Base-by-base conservation (phyloP, 2,329 filamentous ascomycete species). In the Stagonosporopsis cucurbitacearum region DNA sequence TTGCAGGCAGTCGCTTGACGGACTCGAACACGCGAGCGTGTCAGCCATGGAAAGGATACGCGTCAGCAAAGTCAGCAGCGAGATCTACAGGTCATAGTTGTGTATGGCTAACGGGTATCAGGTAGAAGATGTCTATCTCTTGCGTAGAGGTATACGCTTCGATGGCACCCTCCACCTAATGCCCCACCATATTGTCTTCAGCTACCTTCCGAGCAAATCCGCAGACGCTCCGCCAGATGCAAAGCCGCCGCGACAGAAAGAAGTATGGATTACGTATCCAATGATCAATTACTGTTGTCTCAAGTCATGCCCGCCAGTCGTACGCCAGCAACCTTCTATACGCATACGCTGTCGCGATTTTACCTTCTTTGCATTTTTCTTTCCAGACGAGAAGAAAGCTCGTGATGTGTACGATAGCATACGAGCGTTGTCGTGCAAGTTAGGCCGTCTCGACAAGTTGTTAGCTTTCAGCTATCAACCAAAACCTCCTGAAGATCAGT, bases 241-340 rank as follows among this genome's bases (percentile, higher is more conserved):
- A 41, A 75, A 80, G 45, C 77, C 77, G 20, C 69, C 70, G 11
- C 80, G 79, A 62, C 80, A 84, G 20, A 83, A 87, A 72, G 91
- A 96, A 76, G 86, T 90, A 71, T 99, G 94, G 91, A 91, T 98
- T 51, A 93, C 95, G 15, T 99, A 93, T 76, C 93, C 94, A 22
- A 93, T 98, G 77, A 91, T 99, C 68, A 86, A 86, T 36, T 86
- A 88, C 69, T 96, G 93, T 77, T 86, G 84, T 22, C 86, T 94
- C 63, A 86, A 91, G 57, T 89, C 92, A 25, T 87, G 88, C 42
- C 88, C 90, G 17, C 82, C 86, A 6, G 81, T 82, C 12, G 89
- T 89, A 54, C 84, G 86, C 46, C 84, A 92, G 58, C 84, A 87
- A 28, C 92, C 93, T 6, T 90, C 91, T 3, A 92, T 99, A 70